phyloP scores from a whole-genome alignment of 768 basidiomycete species.

The Galerina marginata region DNA sequence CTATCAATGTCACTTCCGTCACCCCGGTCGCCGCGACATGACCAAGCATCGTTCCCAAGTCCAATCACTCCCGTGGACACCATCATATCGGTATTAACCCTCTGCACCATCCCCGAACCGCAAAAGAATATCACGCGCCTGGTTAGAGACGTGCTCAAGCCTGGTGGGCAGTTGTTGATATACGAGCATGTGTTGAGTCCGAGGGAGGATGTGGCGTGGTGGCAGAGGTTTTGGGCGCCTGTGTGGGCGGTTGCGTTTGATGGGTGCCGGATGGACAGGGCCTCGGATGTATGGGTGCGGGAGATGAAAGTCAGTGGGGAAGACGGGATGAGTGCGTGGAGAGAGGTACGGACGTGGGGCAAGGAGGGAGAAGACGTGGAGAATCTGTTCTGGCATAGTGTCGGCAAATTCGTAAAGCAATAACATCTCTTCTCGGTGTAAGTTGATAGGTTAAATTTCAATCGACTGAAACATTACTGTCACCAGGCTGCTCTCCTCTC shows the following conservation, averaged over 20 bases:
- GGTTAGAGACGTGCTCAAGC: slow-evolving; percentile 56
- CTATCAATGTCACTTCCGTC: slow-evolving; percentile 31
- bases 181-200: slow-evolving; percentile 74
- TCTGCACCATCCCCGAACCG: slow-evolving; percentile 70
- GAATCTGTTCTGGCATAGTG: slow-evolving; percentile 62
- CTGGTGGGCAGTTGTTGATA: slow-evolving; percentile 69
- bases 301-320: slow-evolving; percentile 32
- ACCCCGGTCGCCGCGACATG: neutral
- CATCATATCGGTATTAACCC: slow-evolving; percentile 64
- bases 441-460: no score
- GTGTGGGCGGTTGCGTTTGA: slow-evolving; percentile 65
- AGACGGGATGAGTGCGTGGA: slow-evolving; percentile 50
- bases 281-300: slow-evolving; percentile 54
- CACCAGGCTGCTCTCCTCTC: no score
- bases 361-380: slow-evolving; percentile 61
- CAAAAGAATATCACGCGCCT: slow-evolving; percentile 51
- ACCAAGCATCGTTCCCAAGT: neutral
- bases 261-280: slow-evolving; percentile 68
- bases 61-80: slow-evolving; percentile 51
- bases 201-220: slow-evolving; percentile 60
- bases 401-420: slow-evolving; percentile 60
- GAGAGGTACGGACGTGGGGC: slow-evolving; percentile 47
- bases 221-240: slow-evolving; percentile 78
- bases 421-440: neutral
- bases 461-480: no score